Evolutionary conservation across 257 asterid genomes (phyloP), one percentile per base, ranked within the genome.

Genomic region (Solanum dulcamara): DNA sequence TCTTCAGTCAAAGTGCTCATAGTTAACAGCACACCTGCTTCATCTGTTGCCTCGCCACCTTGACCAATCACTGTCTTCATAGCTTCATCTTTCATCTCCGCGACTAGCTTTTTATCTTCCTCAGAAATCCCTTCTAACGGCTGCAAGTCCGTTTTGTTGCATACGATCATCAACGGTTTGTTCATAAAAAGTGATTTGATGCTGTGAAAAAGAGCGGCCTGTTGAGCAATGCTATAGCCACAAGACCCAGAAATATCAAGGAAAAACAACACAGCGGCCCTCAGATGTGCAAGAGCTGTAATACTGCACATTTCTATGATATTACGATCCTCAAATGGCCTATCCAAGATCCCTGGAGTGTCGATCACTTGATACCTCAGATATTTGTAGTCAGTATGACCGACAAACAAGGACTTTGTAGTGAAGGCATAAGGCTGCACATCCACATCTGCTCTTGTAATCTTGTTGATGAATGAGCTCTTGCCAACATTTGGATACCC

Each of bases 401-500:
- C 99, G 33, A 95, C 98, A 84, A 96, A 96, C 88, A 96, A 86
- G 8, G 98, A 96, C 95, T 96, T 96, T 1, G 99, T 96, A 44
- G 99, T 95, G 92, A 96, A 96, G 81, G 99, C 99, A 89, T 96
- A 96, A 3, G 99, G 98, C n/a, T 95, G 99, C 5, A 94, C 99
- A 84, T 96, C 98, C 62, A 96, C 99, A 89, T 96, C 99, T 18
- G 99, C 99, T 88, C 98, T 90, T 0, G 99, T 96, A 72, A 95
- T 96, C 87, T 95, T 95, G 89, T 96, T 96, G 64, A 96, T 94
- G 88, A 96, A 96, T 1, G 99, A 96, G 71, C 99, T 96, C 94
- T 96, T 96, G 13, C 98, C 99, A 62, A 97, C 99, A 91, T 97
- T 97, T 0, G 99, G 98, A 71, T 95, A 97, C 84, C 99, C 99